phyloP scores from a whole-genome alignment of 1,284 basidiomycete genomes.

The Erythrobasidium hasegawianum region DNA sequence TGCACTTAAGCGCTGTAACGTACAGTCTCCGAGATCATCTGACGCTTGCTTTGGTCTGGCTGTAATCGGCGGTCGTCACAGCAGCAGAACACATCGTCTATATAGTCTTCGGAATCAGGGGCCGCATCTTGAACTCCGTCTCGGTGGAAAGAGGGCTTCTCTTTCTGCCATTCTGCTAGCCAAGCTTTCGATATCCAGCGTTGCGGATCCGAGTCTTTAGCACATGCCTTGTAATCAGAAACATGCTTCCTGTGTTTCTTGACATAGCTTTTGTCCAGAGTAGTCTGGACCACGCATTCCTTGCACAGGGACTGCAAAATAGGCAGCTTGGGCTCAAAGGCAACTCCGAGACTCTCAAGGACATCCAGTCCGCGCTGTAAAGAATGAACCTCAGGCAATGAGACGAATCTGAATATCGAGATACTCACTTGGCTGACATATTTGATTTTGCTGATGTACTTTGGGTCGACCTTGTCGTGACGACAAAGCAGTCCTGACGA shows the following conservation, averaged over 20 bases:
- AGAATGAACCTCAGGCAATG: conserved; percentile 54
- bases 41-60: conserved; percentile 47
- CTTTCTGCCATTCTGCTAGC: conserved; percentile 68
- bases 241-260: conserved; percentile 62
- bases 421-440: conserved; percentile 53
- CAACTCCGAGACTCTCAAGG: background rate
- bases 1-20: conserved; percentile 31
- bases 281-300: conserved; percentile 54
- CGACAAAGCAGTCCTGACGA: conserved; percentile 57
- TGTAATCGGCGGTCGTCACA: conserved; percentile 66
- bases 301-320: conserved; percentile 58
- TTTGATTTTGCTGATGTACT: conserved; percentile 61
- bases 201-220: conserved; percentile 1
- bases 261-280: conserved; percentile 63
- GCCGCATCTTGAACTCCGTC: conserved; percentile 57
- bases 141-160: conserved; percentile 68
- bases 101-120: conserved; percentile 60
- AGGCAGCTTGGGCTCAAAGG: conserved; percentile 26
- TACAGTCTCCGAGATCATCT: conserved; percentile 58
- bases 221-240: conserved; percentile 51
- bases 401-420: no score
- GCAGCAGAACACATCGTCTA: conserved; percentile 54
- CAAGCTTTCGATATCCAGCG: conserved; percentile 66
- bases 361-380: background rate
- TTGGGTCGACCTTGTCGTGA: conserved; percentile 56